A percentile compares a stretch with the other conserved stretches of the same genome.
Conservation (phyloP, 2,329 filamentous ascomycete genomes). For the Aspergillus tubingensis region DNA sequence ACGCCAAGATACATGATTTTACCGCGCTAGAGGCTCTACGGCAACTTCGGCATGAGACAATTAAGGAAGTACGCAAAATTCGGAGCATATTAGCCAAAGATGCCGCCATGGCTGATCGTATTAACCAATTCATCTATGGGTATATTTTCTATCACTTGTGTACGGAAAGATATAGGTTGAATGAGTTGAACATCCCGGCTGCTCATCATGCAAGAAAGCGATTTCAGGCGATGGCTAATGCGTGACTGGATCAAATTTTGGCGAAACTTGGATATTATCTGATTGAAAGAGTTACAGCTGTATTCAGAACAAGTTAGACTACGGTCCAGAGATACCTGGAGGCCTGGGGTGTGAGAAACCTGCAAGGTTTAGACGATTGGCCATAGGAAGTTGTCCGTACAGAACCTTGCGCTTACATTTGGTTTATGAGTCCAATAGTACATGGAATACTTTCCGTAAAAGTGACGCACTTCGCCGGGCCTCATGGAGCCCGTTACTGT, state of each 20-base stretch:
- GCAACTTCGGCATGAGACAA: background rate
- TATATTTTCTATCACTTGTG: conserved; percentile 3
- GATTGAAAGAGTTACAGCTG: too few relatives aligned
- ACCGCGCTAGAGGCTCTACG: background rate
- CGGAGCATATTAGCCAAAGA: background rate
- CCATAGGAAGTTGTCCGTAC: too few relatives aligned
- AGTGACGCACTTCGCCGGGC: too few relatives aligned
- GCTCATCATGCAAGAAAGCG: background rate
- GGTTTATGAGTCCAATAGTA: too few relatives aligned
- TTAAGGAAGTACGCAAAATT: background rate
- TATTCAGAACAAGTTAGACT: too few relatives aligned
- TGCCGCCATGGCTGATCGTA: background rate
- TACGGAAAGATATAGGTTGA: background rate
- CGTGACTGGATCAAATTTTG: background rate
- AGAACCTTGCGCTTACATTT: too few relatives aligned
- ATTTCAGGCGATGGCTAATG: background rate
- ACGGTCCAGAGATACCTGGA: too few relatives aligned
- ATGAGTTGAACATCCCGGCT: conserved; percentile 1
- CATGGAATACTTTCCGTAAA: too few relatives aligned
- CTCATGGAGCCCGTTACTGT: too few relatives aligned
- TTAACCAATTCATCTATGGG: conserved; percentile 2
- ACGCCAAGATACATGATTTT: background rate
- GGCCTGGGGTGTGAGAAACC: too few relatives aligned
- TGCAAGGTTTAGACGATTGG: too few relatives aligned
- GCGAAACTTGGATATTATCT: too few relatives aligned